phyloP scores from a whole-genome alignment of 257 asterid species.

The Solanum medicagineum region DNA sequence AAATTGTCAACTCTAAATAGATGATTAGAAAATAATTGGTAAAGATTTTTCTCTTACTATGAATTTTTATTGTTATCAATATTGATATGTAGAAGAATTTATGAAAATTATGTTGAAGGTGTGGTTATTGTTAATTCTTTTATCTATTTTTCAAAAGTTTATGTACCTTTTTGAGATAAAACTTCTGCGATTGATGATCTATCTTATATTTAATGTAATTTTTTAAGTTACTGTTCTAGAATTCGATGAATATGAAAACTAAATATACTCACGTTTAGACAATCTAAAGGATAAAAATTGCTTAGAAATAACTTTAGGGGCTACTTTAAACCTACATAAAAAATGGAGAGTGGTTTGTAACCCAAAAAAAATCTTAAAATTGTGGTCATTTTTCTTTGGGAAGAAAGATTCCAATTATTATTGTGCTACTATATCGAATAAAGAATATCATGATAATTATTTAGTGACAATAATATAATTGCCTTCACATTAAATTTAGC shows the following conservation, averaged over 20 bases:
- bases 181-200: background rate
- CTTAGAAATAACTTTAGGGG: background rate
- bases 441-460: no score
- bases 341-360: background rate
- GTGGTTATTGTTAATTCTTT: background rate
- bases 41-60: no score
- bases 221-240: background rate
- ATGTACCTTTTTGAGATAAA: background rate
- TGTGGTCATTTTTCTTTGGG: background rate
- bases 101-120: background rate
- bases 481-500: no score
- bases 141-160: background rate
- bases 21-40: background rate
- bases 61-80: background rate
- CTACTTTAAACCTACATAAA: background rate
- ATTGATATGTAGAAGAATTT: background rate
- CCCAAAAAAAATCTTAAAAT: background rate
- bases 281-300: background rate
- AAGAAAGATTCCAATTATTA: background rate
- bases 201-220: background rate
- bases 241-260: background rate
- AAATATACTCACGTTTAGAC: background rate
- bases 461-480: no score
- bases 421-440: no score
- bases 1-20: background rate